Percentiles rank a stretch among this genome's conserved stretches.
phyloP scores from a whole-genome alignment of 2,329 filamentous ascomycete species.

The Neodidymelliopsis sp. region DNA sequence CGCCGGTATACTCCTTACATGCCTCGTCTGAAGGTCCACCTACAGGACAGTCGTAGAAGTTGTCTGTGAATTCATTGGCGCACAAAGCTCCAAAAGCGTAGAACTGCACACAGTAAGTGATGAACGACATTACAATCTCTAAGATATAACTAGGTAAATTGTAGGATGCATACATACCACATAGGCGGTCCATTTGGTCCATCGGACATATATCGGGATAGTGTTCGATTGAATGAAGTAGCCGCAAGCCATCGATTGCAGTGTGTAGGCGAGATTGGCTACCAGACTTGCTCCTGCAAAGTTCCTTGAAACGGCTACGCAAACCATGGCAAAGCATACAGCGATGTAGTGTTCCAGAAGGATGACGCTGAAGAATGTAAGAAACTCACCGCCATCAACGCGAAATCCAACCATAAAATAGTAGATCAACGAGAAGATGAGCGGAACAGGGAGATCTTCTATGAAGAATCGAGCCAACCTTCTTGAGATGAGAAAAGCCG shows the following conservation, averaged over 20 bases:
- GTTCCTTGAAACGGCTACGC: slow-evolving; percentile 69
- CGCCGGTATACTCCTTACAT: slow-evolving; percentile 73
- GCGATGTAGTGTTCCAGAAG: slow-evolving; percentile 77
- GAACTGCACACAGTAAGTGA: too few species aligned
- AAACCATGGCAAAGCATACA: slow-evolving; percentile 73
- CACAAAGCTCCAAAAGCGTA: slow-evolving; percentile 76
- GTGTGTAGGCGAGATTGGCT: slow-evolving; percentile 74
- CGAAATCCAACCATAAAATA: slow-evolving; percentile 83
- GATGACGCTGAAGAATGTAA: slow-evolving; percentile 74
- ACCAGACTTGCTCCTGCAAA: slow-evolving; percentile 76
- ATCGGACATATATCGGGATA: slow-evolving; percentile 79
- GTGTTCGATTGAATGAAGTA: slow-evolving; percentile 78
- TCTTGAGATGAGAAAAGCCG: slow-evolving; percentile 74
- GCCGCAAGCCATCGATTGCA: slow-evolving; percentile 78
- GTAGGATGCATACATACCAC: slow-evolving; percentile 50
- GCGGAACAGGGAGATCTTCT: slow-evolving; percentile 76
- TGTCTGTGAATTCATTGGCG: slow-evolving; percentile 75
- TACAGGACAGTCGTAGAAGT: slow-evolving; percentile 76
- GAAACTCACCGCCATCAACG: slow-evolving; percentile 68
- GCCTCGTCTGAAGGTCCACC: slow-evolving; percentile 69
- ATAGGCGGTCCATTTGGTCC: slow-evolving; percentile 74
- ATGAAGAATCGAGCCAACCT: slow-evolving; percentile 72
- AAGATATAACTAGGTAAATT: too few species aligned
- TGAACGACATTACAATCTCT: too few species aligned
- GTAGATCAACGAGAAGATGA: slow-evolving; percentile 73